Conservation (phyloP, 805 yeast genomes). For the Isabelozyma heimii region DNA sequence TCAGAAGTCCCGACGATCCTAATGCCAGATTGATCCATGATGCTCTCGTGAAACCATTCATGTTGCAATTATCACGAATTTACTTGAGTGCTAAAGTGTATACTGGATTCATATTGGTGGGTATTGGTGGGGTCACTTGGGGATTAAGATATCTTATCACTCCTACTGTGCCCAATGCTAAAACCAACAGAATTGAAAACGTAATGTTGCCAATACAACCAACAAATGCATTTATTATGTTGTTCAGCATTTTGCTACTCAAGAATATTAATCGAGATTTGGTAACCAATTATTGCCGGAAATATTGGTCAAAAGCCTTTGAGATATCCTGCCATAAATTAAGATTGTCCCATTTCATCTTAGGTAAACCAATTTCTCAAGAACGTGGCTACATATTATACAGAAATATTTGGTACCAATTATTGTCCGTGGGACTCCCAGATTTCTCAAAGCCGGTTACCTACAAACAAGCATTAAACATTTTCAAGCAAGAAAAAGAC, state of each 20-base stretch:
- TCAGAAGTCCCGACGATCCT: conserved; percentile 93
- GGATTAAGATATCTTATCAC: conserved; percentile 28
- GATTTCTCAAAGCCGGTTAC: conserved; percentile 61
- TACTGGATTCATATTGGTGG: conserved; percentile 65
- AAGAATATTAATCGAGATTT: conserved; percentile 2
- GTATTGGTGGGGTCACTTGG: conserved; percentile 70
- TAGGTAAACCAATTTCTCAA: conserved; percentile 56
- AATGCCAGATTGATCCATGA: conserved; percentile 83
- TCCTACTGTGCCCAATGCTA: conserved; percentile 6
- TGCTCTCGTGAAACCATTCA: conserved; percentile 75
- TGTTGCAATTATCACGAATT: conserved; percentile 70
- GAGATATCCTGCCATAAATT: conserved; percentile 50
- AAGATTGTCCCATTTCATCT: conserved; percentile 79
- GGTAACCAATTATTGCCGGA: conserved; percentile 34
- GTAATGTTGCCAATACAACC: conserved; percentile 27
- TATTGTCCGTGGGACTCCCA: conserved; percentile 42
- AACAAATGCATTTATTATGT: conserved; percentile 2
- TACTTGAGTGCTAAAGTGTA: conserved; percentile 72
- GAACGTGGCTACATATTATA: conserved; percentile 72
- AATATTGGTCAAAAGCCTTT: conserved; percentile 65
- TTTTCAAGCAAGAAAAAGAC: conserved; percentile 41
- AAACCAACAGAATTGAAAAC: conserved; percentile 5
- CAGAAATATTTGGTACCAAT: conserved; percentile 44
- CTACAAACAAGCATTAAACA: conserved; percentile 38
- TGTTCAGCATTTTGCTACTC: conserved; percentile 1